Percentiles rank a stretch among this genome's conserved stretches.
Conservation (phyloP, 306 rosid genomes). For the Ziziphus jujuba region DNA sequence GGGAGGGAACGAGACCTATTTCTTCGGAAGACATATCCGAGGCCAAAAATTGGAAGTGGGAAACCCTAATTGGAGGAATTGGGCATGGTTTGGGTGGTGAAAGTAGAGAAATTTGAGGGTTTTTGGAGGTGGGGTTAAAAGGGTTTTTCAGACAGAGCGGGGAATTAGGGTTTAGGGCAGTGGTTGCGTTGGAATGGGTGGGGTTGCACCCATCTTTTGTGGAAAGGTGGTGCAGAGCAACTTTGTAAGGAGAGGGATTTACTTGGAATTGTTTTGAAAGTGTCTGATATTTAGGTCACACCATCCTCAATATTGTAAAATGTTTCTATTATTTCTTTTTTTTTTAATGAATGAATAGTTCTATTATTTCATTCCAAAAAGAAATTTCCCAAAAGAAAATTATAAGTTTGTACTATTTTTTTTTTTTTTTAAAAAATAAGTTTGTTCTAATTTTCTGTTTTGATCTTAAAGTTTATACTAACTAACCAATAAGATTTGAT, state of each 20-base stretch:
- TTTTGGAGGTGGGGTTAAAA: conserved; percentile 3
- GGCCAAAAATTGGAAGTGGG: neutral
- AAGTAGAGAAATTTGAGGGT: conserved; percentile 11
- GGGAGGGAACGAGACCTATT: conserved; percentile 47
- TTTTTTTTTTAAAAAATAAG: too few relatives aligned
- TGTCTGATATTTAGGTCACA: neutral
- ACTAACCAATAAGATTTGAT: too few relatives aligned
- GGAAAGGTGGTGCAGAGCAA: conserved; percentile 2
- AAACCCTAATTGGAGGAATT: conserved; percentile 17
- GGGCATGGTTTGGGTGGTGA: conserved; percentile 35
- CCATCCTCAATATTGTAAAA: too few relatives aligned
- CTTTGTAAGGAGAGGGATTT: conserved; percentile 5
- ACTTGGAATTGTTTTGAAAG: too few relatives aligned
- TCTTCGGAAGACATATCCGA: conserved; percentile 72
- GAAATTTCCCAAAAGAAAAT: too few relatives aligned
- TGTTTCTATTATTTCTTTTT: too few relatives aligned
- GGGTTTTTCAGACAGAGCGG: neutral
- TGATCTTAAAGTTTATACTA: too few relatives aligned
- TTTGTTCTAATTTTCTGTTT: too few relatives aligned
- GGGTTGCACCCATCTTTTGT: conserved; percentile 4
- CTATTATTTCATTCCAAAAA: too few relatives aligned
- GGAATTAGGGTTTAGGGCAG: conserved; percentile 22
- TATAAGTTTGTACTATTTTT: too few relatives aligned
- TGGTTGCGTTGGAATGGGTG: neutral
- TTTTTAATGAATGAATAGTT: too few relatives aligned